Evolutionary conservation across 2,329 filamentous ascomycete species (phyloP).

Genomic region (Pleurostoma richardsiae): DNA sequence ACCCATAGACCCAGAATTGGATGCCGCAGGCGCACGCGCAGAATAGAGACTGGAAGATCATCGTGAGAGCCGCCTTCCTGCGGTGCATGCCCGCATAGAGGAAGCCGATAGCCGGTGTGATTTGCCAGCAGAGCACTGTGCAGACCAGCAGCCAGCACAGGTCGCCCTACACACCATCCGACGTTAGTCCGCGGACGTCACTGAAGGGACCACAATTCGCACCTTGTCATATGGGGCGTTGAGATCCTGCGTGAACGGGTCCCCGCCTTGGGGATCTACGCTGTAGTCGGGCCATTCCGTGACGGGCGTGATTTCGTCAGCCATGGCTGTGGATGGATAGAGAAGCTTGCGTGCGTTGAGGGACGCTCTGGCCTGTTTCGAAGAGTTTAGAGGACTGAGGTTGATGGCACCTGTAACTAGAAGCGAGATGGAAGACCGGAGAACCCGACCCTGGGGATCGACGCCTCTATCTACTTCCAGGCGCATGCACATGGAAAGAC

Average conservation of each 20-base stretch:
- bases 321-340: constrained; percentile 8
- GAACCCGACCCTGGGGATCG: not conserved
- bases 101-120: constrained; percentile 32
- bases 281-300: constrained; percentile 37
- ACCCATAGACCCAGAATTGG: constrained; percentile 42
- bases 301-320: constrained; percentile 10
- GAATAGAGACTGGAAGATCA: constrained; percentile 42
- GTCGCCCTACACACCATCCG: constrained; percentile 23
- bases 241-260: constrained; percentile 36
- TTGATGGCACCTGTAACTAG: not conserved
- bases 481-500: not conserved
- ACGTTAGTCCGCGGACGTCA: not conserved
- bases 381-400: not conserved
- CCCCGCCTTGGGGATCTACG: constrained; percentile 31
- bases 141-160: constrained; percentile 35
- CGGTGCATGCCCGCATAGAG: constrained; percentile 32
- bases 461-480: not conserved
- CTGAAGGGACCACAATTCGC: not conserved
- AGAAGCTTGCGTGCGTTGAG: constrained; percentile 4
- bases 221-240: constrained; percentile 38
- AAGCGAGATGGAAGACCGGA: not conserved
- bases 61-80: constrained; percentile 32
- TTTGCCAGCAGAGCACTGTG: constrained; percentile 30
- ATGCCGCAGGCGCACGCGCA: constrained; percentile 37
- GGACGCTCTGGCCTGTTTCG: not conserved